Conservation (phyloP, 2,329 filamentous ascomycete genomes). For the Fusarium xyrophilum region DNA sequence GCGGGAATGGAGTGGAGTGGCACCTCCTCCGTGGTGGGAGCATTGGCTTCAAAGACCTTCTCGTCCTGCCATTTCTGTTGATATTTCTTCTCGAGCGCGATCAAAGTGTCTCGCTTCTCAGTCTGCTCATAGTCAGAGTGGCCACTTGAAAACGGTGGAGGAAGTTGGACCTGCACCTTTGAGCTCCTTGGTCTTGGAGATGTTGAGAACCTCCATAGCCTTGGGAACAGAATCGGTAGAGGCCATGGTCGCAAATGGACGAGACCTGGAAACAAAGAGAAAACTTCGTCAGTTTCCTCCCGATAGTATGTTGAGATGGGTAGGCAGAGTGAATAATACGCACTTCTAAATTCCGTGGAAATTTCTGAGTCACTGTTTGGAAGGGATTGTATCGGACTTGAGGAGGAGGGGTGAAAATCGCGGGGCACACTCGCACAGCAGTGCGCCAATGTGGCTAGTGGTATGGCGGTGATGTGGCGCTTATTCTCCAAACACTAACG, state of each 20-base stretch:
- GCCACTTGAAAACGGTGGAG: background rate
- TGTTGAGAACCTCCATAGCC: slow-evolving; percentile 58
- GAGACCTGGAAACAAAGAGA: slow-evolving; percentile 22
- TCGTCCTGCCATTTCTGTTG: slow-evolving; percentile 68
- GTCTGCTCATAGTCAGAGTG: slow-evolving; percentile 59
- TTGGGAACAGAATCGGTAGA: slow-evolving; percentile 50
- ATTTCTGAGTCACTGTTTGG: slow-evolving; percentile 45
- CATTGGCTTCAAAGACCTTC: slow-evolving; percentile 81
- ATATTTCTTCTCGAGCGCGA: slow-evolving; percentile 89
- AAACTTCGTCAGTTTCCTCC: slow-evolving; percentile 9
- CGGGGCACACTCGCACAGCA: slow-evolving; percentile 42
- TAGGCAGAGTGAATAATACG: slow-evolving; percentile 2
- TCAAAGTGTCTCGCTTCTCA: slow-evolving; percentile 84
- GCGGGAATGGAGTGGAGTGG: slow-evolving; percentile 76
- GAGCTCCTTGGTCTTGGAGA: slow-evolving; percentile 67
- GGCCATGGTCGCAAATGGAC: slow-evolving; percentile 53
- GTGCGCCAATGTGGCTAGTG: slow-evolving; percentile 31
- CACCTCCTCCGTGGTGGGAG: slow-evolving; percentile 79
- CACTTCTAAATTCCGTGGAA: slow-evolving; percentile 39
- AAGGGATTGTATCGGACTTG: slow-evolving; percentile 29
- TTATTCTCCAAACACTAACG: slow-evolving; percentile 8
- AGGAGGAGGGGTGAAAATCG: slow-evolving; percentile 49
- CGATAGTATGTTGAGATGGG: background rate
- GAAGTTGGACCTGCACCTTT: slow-evolving; percentile 57
- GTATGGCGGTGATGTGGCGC: slow-evolving; percentile 41